Percentiles rank a stretch among this genome's conserved stretches.
Conservation (phyloP, 805 yeast species). For the Metschnikowia colocasiae region DNA sequence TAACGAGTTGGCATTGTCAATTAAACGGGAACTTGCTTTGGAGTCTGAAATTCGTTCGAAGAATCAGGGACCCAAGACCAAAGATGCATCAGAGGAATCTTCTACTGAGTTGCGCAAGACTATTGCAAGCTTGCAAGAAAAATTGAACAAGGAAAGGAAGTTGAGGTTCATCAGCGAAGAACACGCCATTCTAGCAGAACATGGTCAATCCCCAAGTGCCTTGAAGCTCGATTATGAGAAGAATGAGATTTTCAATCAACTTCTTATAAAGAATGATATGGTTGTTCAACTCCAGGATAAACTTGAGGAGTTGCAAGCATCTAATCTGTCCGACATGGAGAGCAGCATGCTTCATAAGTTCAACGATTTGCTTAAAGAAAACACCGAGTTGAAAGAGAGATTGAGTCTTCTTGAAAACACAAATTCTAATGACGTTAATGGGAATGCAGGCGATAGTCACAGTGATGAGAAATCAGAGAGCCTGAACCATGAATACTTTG, state of each 20-base stretch:
- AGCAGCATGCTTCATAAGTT: conserved; percentile 37
- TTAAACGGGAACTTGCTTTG: conserved; percentile 61
- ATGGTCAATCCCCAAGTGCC: conserved; percentile 50
- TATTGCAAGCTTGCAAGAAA: conserved; percentile 52
- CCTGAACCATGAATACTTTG: conserved; percentile 12
- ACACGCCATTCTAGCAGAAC: conserved; percentile 54
- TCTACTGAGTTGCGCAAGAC: conserved; percentile 30
- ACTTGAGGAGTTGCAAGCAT: conserved; percentile 33
- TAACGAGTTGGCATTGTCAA: conserved; percentile 67
- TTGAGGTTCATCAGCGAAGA: conserved; percentile 70
- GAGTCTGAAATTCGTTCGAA: conserved; percentile 41
- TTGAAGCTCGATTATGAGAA: conserved; percentile 56
- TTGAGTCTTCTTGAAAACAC: conserved; percentile 1
- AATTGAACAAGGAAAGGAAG: conserved; percentile 60
- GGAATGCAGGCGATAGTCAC: not conserved
- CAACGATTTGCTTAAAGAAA: conserved; percentile 37
- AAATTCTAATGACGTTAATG: not conserved
- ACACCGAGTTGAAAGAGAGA: conserved; percentile 36
- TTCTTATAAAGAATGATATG: conserved; percentile 46
- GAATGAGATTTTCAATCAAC: conserved; percentile 46
- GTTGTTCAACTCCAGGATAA: conserved; percentile 46
- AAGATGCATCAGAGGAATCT: conserved; percentile 21
- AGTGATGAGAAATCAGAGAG: conserved; percentile 8
- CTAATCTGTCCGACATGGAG: conserved; percentile 24
- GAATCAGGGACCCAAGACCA: not conserved